These are phyloP conservation scores for Pleurozium schreberi DNA, from an alignment of 225 moss, liverwort and hornwort genomes.

Conservation along the genomic window DNA sequence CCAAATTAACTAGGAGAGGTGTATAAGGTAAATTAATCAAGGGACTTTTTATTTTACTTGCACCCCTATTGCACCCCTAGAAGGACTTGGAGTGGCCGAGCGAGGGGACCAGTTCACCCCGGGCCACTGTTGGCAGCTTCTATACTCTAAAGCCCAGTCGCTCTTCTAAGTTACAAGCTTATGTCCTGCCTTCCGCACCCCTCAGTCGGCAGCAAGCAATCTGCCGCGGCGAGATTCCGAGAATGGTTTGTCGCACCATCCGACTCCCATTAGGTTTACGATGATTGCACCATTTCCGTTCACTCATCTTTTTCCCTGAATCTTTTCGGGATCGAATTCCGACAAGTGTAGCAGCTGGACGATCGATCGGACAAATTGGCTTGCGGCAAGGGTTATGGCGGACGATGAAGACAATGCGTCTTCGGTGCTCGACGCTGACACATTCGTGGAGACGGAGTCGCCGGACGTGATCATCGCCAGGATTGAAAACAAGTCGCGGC, in stretches of 20 bases:
- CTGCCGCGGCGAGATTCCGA: not conserved
- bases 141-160: not conserved
- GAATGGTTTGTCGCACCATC: not conserved
- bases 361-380: not conserved
- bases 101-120: no score
- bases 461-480: slow-evolving; percentile 83
- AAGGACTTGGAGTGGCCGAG: no score
- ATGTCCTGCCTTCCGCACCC: not conserved
- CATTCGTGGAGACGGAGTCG: slow-evolving; percentile 71
- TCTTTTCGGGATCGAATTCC: not conserved
- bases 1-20: no score
- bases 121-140: no score
- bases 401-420: slow-evolving; percentile 39
- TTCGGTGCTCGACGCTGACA: slow-evolving; percentile 47
- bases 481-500: slow-evolving; percentile 82
- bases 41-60: no score
- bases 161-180: not conserved
- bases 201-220: not conserved
- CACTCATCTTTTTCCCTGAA: not conserved
- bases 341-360: not conserved
- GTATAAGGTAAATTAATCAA: no score
- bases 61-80: no score
- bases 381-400: slow-evolving; percentile 6
- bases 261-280: not conserved
- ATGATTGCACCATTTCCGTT: not conserved